A percentile compares a stretch with the other conserved stretches of the same genome.
Conservation (phyloP, 1,139 yeast genomes). For the Candida glucosophila region DNA sequence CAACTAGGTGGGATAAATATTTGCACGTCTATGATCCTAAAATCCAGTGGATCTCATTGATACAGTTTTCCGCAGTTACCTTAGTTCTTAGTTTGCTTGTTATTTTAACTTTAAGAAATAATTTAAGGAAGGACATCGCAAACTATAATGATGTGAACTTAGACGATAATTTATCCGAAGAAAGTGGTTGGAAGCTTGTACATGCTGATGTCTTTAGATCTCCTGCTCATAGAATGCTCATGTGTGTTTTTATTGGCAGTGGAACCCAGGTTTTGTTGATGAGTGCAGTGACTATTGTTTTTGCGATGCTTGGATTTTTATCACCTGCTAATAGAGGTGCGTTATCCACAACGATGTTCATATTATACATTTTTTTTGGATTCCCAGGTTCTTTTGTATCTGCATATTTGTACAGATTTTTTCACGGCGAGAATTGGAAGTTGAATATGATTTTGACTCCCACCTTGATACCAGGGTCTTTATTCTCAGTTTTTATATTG, state of each 20-base stretch:
- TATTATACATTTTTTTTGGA: constrained; percentile 74
- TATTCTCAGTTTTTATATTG: constrained; percentile 55
- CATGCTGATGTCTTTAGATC: constrained; percentile 94
- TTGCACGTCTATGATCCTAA: constrained; percentile 86
- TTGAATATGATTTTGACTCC: constrained; percentile 79
- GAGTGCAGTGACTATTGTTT: constrained; percentile 63
- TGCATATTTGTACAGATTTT: constrained; percentile 74
- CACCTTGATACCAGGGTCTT: constrained; percentile 67
- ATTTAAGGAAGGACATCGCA: constrained; percentile 77
- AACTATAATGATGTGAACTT: constrained; percentile 84
- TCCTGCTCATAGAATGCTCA: constrained; percentile 61
- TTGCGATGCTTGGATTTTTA: constrained; percentile 82
- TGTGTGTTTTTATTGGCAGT: constrained; percentile 79
- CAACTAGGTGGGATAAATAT: constrained; percentile 98
- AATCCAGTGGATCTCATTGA: constrained; percentile 90
- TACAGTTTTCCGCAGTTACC: constrained; percentile 79
- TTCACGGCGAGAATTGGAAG: constrained; percentile 92
- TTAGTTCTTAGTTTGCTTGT: constrained; percentile 69
- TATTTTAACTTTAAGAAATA: constrained; percentile 70
- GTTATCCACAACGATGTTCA: constrained; percentile 79
- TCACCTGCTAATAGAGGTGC: constrained; percentile 96
- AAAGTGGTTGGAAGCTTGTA: constrained; percentile 94
- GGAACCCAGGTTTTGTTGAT: constrained; percentile 81
- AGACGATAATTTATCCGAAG: constrained; percentile 85
- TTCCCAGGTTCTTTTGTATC: constrained; percentile 81